phyloP scores from a whole-genome alignment of 352 stramenopile species.

The Phytophthora macrochlamydospora region DNA sequence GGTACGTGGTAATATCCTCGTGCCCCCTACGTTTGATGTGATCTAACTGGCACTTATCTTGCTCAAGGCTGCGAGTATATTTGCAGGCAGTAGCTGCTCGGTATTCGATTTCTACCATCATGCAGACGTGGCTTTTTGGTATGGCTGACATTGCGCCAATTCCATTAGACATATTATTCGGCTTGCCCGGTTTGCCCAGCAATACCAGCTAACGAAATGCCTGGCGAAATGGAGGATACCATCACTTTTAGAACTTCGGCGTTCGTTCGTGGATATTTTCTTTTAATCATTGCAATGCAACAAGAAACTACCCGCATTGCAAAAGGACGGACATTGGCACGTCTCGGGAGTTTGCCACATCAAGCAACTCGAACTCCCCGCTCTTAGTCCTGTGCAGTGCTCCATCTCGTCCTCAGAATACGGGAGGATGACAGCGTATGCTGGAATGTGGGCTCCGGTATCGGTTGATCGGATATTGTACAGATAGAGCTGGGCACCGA shows the following conservation, averaged over 20 bases:
- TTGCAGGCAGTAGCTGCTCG: constrained; percentile 19
- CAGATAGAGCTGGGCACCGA: constrained; percentile 40
- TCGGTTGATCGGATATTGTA: constrained; percentile 23
- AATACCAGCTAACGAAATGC: background rate
- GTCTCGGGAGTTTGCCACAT: constrained; percentile 20
- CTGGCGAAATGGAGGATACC: background rate
- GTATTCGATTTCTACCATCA: constrained; percentile 33
- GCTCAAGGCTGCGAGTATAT: constrained; percentile 25
- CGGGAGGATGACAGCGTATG: constrained; percentile 33
- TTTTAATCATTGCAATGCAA: background rate
- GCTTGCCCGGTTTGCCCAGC: background rate
- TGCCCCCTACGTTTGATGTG: background rate
- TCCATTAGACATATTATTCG: constrained; percentile 29
- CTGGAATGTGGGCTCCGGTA: background rate
- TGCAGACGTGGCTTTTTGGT: constrained; percentile 36
- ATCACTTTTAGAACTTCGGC: background rate
- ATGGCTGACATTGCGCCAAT: constrained; percentile 32
- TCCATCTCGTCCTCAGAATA: constrained; percentile 33
- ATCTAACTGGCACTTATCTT: constrained; percentile 1
- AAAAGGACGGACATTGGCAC: constrained; percentile 26
- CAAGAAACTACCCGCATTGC: constrained; percentile 16
- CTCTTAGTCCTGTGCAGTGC: constrained; percentile 27
- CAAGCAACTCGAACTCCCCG: constrained; percentile 27
- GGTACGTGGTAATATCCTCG: constrained; percentile 16
- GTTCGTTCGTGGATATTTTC: constrained; percentile 1